Conservation (phyloP, 179 eudicot genomes). For the Vitellaria paradoxa region DNA sequence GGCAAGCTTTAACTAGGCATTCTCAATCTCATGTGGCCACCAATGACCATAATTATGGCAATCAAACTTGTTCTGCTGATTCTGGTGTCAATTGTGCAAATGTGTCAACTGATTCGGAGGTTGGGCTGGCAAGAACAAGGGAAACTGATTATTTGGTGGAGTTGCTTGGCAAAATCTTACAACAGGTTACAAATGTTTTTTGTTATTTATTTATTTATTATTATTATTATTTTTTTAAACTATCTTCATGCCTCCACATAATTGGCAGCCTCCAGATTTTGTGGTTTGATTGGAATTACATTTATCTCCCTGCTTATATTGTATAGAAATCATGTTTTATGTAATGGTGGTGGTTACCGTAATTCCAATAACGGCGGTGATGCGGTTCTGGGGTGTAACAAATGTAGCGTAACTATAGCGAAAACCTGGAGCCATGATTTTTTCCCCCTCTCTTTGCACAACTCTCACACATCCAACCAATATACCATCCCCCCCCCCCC, state of each 20-base stretch:
- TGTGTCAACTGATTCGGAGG: constrained; percentile 23
- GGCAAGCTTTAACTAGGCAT: constrained; percentile 28
- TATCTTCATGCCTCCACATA: too few relatives aligned
- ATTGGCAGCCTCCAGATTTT: not conserved
- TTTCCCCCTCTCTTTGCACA: too few relatives aligned
- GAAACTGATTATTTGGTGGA: constrained; percentile 67
- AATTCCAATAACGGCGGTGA: too few relatives aligned
- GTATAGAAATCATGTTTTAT: not conserved
- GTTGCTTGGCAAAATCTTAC: constrained; percentile 69
- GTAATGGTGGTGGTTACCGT: too few relatives aligned
- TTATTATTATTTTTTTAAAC: too few relatives aligned
- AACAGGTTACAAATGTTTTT: constrained; percentile 38
- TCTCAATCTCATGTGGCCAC: constrained; percentile 18
- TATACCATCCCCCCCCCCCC: too few relatives aligned
- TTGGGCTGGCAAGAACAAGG: constrained; percentile 30
- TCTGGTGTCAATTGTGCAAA: constrained; percentile 14
- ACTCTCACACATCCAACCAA: too few relatives aligned
- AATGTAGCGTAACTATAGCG: too few relatives aligned
- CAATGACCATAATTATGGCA: constrained; percentile 17
- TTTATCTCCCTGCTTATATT: not conserved
- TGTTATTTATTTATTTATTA: not conserved
- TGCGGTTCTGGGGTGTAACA: too few relatives aligned
- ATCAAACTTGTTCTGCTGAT: constrained; percentile 13
- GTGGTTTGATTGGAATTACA: not conserved
- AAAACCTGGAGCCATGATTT: too few relatives aligned